Evolutionary conservation across 1,139 yeast genomes (phyloP).

Genomic region (Taphrina deformans): DNA sequence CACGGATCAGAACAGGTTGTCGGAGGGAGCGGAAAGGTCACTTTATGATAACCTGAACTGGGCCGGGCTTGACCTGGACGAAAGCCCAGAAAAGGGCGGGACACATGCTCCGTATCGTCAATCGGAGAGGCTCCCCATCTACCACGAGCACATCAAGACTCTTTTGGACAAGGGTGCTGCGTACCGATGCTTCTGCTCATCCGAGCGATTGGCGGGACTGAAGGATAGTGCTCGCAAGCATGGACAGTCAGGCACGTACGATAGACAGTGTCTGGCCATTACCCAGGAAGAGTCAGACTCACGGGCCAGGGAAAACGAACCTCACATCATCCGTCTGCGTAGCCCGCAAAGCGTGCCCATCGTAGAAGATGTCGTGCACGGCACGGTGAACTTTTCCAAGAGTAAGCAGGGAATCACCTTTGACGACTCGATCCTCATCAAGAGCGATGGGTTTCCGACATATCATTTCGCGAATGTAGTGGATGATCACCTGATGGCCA

Average conservation of each 20-base stretch:
- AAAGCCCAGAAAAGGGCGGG: conserved; percentile 73
- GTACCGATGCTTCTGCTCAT: conserved; percentile 81
- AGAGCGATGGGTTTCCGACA: conserved; percentile 92
- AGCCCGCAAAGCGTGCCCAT: conserved; percentile 13
- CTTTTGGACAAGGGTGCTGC: conserved; percentile 69
- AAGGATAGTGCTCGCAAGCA: conserved; percentile 70
- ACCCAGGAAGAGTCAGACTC: conserved; percentile 49
- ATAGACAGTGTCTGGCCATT: conserved; percentile 66
- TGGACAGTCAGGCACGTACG: conserved; percentile 90
- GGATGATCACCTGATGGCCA: conserved; percentile 89
- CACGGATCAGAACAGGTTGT: conserved; percentile 78
- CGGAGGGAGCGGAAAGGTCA: conserved; percentile 77
- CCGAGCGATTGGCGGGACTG: conserved; percentile 67
- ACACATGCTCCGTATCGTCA: conserved; percentile 77
- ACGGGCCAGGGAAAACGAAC: conserved; percentile 43
- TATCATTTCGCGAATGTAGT: conserved; percentile 95
- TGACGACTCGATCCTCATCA: conserved; percentile 85
- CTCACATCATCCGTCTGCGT: conserved; percentile 44
- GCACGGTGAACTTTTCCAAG: conserved; percentile 22
- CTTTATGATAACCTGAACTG: conserved; percentile 73
- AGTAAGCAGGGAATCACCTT: conserved; percentile 52
- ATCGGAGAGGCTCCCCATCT: conserved; percentile 70
- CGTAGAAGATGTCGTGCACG: conserved; percentile 32
- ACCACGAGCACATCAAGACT: conserved; percentile 57
- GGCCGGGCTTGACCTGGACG: conserved; percentile 77